A percentile compares a stretch with the other conserved stretches of the same genome.
phyloP scores from a whole-genome alignment of 2,329 filamentous ascomycete genomes.

The Exophiala bonariae region DNA sequence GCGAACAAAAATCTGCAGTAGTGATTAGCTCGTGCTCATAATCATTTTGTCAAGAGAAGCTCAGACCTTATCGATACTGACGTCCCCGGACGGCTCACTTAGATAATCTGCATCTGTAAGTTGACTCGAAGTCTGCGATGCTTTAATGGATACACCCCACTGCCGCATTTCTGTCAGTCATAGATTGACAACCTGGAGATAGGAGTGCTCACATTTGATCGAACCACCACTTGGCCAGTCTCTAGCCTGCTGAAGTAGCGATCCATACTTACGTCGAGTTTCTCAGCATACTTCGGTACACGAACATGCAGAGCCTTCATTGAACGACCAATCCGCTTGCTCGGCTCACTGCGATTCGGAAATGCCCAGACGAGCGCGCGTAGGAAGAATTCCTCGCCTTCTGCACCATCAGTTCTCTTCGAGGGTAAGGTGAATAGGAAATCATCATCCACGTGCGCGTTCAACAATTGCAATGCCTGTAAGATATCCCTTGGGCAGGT shows the following conservation, averaged over 20 bases:
- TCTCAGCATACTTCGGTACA: slow-evolving; percentile 30
- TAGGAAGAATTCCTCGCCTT: not conserved
- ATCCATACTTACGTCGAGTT: slow-evolving; percentile 34
- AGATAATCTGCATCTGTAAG: slow-evolving; percentile 12
- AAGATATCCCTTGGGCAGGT: not conserved
- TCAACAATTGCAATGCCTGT: not conserved
- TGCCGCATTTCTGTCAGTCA: slow-evolving; percentile 2
- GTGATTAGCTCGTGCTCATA: not conserved
- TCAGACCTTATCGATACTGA: no score
- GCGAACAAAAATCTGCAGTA: slow-evolving; percentile 6
- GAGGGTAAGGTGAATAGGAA: not conserved
- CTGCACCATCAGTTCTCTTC: not conserved
- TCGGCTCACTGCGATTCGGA: not conserved
- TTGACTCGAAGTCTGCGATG: slow-evolving; percentile 13
- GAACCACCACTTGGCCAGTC: slow-evolving; percentile 24
- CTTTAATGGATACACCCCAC: slow-evolving; percentile 26
- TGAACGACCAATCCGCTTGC: not conserved
- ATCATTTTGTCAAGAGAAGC: no score
- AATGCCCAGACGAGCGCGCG: not conserved
- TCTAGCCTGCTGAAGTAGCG: slow-evolving; percentile 31
- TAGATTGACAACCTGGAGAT: slow-evolving; percentile 13
- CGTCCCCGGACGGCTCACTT: no score
- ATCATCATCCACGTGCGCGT: not conserved
- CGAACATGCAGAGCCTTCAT: slow-evolving; percentile 1
- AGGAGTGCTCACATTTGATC: slow-evolving; percentile 24